These are phyloP conservation scores for Geotrichum reessii DNA, from an alignment of 1,139 yeast species.

Conservation along the genomic window DNA sequence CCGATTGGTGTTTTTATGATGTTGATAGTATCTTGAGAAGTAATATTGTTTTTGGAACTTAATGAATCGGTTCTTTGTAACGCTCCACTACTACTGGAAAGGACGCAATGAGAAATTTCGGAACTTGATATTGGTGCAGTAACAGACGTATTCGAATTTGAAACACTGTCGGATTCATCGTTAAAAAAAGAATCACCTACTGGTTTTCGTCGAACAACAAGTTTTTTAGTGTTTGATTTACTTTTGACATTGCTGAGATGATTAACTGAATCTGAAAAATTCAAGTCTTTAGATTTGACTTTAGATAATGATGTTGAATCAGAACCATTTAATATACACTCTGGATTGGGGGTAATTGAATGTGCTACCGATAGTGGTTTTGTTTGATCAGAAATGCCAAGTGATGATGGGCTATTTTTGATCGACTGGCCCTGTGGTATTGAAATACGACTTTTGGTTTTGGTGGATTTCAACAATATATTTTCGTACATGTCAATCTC, in stretches of 20 bases:
- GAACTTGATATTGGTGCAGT: background rate
- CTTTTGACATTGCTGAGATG: background rate
- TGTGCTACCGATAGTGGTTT: background rate
- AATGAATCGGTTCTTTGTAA: background rate
- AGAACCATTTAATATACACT: background rate
- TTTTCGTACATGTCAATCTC: conserved; percentile 22
- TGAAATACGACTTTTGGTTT: background rate
- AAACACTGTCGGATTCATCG: background rate
- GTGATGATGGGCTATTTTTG: background rate
- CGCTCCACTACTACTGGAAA: background rate
- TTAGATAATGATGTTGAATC: background rate
- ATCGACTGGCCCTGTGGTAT: background rate
- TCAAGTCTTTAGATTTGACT: background rate
- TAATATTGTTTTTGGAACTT: background rate
- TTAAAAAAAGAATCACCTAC: background rate
- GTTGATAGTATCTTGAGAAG: background rate
- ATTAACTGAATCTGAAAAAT: background rate
- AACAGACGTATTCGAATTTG: background rate
- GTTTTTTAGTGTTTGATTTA: background rate
- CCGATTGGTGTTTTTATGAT: background rate
- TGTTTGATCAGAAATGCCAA: background rate
- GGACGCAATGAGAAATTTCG: background rate
- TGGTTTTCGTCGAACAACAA: background rate
- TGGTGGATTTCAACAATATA: background rate
- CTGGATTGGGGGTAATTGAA: background rate